Evolutionary conservation across 2,329 filamentous ascomycete species (phyloP).

Genomic region (Lecanicillium sp.): DNA sequence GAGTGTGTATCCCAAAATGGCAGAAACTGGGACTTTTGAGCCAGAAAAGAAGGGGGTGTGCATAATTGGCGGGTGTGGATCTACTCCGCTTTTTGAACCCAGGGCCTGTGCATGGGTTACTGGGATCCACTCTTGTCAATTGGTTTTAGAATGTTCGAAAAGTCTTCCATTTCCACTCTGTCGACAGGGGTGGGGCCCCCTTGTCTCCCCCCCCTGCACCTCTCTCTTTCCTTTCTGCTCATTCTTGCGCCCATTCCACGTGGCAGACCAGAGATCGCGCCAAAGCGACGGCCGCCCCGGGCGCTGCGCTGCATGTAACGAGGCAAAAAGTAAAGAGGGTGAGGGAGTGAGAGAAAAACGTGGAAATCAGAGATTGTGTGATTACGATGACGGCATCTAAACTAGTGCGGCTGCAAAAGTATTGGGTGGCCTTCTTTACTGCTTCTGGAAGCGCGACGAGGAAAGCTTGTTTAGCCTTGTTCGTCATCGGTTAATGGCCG

Average conservation of each 20-base stretch:
- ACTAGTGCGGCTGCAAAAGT: too few relatives aligned
- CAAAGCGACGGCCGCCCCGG: slow-evolving; percentile 4
- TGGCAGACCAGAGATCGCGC: slow-evolving; percentile 13
- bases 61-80: not conserved
- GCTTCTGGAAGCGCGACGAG: too few relatives aligned
- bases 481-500: too few relatives aligned
- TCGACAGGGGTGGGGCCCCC: not conserved
- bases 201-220: not conserved
- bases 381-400: too few relatives aligned
- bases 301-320: not conserved
- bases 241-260: slow-evolving; percentile 4
- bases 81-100: not conserved
- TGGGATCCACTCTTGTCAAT: not conserved
- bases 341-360: too few relatives aligned
- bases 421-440: too few relatives aligned
- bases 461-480: too few relatives aligned
- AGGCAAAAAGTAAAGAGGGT: too few relatives aligned
- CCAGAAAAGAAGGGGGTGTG: too few relatives aligned
- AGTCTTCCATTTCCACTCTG: slow-evolving; percentile 5
- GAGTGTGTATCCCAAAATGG: too few relatives aligned
- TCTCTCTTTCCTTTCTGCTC: not conserved
- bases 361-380: too few relatives aligned
- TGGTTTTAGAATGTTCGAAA: slow-evolving; percentile 11
- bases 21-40: not conserved
- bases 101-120: too few relatives aligned